Percentiles rank a stretch among this genome's conserved stretches.
These are phyloP conservation scores for Fraxinus paxiana DNA, from an alignment of 305 asterid genomes.

Conservation along the genomic window DNA sequence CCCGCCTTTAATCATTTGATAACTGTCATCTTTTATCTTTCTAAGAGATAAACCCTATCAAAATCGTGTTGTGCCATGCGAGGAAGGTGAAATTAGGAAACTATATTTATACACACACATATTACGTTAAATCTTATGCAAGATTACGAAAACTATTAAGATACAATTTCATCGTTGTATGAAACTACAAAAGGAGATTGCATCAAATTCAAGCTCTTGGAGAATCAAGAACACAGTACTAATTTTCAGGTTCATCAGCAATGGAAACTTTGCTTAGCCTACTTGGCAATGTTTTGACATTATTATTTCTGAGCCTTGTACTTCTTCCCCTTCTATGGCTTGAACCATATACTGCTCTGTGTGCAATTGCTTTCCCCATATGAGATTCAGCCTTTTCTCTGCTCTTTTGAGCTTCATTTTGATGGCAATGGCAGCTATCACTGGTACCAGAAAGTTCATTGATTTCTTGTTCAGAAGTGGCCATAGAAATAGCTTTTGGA, in stretches of 20 bases:
- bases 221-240: slow-evolving; percentile 1
- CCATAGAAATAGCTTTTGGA: slow-evolving; percentile 25
- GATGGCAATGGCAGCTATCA: slow-evolving; percentile 14
- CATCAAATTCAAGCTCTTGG: not conserved
- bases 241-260: slow-evolving; percentile 38
- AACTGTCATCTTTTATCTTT: not conserved
- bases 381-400: slow-evolving; percentile 24
- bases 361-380: slow-evolving; percentile 44
- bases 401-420: slow-evolving; percentile 17
- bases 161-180: not conserved
- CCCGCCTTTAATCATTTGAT: not conserved
- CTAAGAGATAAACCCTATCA: not conserved
- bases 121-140: not conserved
- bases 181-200: not conserved
- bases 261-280: slow-evolving; percentile 53
- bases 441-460: slow-evolving; percentile 23
- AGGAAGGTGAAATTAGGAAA: not conserved
- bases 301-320: slow-evolving; percentile 28
- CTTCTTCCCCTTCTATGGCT: slow-evolving; percentile 33
- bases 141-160: not conserved
- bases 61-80: not conserved
- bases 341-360: slow-evolving; percentile 43
- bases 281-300: slow-evolving; percentile 31
- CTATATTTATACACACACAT: not conserved
- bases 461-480: slow-evolving; percentile 27